phyloP scores from a whole-genome alignment of 371 early-diverging fungal genomes.

The Quaeritorhiza haematococci region DNA sequence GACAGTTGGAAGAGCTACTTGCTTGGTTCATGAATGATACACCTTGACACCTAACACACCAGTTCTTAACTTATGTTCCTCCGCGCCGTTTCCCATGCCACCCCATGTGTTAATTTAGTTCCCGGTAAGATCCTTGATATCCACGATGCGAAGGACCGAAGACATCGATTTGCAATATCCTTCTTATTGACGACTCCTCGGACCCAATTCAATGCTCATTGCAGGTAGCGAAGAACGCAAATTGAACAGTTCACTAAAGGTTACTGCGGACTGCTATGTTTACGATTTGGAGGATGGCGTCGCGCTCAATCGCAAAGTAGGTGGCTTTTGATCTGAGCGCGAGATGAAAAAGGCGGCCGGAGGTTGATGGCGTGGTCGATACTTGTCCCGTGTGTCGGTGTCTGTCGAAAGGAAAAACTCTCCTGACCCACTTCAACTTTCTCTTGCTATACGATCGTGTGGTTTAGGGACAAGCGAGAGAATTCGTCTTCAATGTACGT shows the following conservation, averaged over 20 bases:
- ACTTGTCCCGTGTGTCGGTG: too few relatives aligned
- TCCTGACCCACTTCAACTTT: background rate
- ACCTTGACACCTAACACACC: background rate
- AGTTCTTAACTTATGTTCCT: conserved; percentile 42
- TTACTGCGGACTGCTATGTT: conserved; percentile 69
- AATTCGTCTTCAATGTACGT: conserved; percentile 57
- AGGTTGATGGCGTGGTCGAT: background rate
- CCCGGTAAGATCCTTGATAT: too few relatives aligned
- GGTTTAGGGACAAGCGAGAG: conserved; percentile 57
- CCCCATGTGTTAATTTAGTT: too few relatives aligned
- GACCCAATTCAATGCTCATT: too few relatives aligned
- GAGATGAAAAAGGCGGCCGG: background rate
- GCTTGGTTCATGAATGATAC: background rate
- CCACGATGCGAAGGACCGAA: too few relatives aligned
- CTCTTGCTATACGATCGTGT: background rate
- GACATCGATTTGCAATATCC: too few relatives aligned
- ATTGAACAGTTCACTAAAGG: conserved; percentile 64
- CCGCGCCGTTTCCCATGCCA: too few relatives aligned
- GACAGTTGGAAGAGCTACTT: background rate
- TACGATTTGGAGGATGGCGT: conserved; percentile 93
- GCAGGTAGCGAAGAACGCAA: conserved; percentile 89
- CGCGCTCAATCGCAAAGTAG: conserved; percentile 63
- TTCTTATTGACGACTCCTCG: too few relatives aligned
- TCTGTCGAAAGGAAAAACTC: too few relatives aligned
- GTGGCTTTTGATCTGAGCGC: conserved; percentile 2